These are phyloP conservation scores for Metschnikowia arizonensis DNA, from an alignment of 805 yeast genomes.

Conservation along the genomic window DNA sequence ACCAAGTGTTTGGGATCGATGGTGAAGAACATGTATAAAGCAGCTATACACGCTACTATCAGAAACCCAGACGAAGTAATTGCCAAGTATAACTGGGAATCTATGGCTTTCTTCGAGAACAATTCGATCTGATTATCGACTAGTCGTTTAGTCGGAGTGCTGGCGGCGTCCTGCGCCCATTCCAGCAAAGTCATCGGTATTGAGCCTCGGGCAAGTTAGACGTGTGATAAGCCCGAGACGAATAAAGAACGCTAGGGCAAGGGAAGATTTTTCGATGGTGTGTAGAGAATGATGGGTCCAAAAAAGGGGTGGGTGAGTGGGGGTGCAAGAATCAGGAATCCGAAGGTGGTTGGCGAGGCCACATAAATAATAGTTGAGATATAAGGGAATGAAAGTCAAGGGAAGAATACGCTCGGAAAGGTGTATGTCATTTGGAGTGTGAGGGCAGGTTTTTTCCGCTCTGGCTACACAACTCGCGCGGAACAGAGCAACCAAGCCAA, in stretches of 20 bases:
- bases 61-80: constrained; percentile 36
- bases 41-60: constrained; percentile 47
- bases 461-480: neutral
- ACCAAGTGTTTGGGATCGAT: constrained; percentile 61
- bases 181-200: constrained; percentile 2
- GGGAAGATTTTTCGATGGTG: neutral
- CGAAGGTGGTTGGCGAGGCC: neutral
- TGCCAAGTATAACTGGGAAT: constrained; percentile 33
- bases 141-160: constrained; percentile 10
- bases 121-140: constrained; percentile 23
- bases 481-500: neutral
- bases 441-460: constrained; percentile 2
- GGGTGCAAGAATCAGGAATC: neutral
- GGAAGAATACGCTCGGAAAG: neutral
- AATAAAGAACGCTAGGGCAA: neutral
- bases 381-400: neutral
- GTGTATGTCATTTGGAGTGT: neutral
- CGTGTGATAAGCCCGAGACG: neutral
- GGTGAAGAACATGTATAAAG: constrained; percentile 56
- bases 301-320: too few species aligned
- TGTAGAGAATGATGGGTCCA: neutral
- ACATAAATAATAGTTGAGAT: neutral
- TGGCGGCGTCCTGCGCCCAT: constrained; percentile 4
- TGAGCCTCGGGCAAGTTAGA: neutral
- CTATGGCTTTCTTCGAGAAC: constrained; percentile 29